These are phyloP conservation scores for Carallia pectinifolia DNA, from an alignment of 345 rosid species.

Conservation along the genomic window DNA sequence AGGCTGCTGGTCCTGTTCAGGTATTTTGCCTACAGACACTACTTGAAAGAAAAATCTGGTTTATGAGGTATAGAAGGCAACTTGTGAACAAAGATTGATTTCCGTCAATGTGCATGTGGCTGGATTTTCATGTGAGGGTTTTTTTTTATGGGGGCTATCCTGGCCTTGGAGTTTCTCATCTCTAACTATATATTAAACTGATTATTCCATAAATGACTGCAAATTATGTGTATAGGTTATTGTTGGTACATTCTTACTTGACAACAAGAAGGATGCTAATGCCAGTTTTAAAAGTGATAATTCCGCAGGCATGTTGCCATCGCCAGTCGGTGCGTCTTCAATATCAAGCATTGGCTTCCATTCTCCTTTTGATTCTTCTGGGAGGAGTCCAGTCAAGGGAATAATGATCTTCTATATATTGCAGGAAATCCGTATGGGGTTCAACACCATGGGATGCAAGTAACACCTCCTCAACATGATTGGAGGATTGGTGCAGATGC, in stretches of 20 bases:
- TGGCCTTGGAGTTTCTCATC: too few relatives aligned
- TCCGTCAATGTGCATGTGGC: not conserved
- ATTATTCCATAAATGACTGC: not conserved
- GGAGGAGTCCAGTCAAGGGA: constrained; percentile 39
- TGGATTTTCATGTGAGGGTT: not conserved
- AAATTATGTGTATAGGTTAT: constrained; percentile 46
- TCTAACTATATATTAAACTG: too few relatives aligned
- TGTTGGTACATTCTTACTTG: constrained; percentile 61
- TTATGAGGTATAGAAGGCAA: not conserved
- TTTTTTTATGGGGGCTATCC: too few relatives aligned
- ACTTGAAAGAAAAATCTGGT: constrained; percentile 1
- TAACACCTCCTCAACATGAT: constrained; percentile 41
- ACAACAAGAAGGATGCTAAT: constrained; percentile 40
- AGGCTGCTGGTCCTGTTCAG: constrained; percentile 93
- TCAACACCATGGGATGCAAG: constrained; percentile 47
- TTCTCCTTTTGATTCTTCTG: constrained; percentile 44
- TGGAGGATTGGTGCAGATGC: constrained; percentile 49
- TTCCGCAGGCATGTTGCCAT: constrained; percentile 48
- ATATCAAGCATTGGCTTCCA: constrained; percentile 41
- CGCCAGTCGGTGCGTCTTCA: constrained; percentile 49
- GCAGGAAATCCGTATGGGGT: constrained; percentile 54
- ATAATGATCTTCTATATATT: constrained; percentile 33
- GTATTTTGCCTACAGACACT: constrained; percentile 27
- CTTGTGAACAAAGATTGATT: too few relatives aligned
- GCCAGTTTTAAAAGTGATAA: constrained; percentile 47